A percentile compares a stretch with the other conserved stretches of the same genome.
Conservation (phyloP, 495 filamentous ascomycete species). For the Glonium stellatum region DNA sequence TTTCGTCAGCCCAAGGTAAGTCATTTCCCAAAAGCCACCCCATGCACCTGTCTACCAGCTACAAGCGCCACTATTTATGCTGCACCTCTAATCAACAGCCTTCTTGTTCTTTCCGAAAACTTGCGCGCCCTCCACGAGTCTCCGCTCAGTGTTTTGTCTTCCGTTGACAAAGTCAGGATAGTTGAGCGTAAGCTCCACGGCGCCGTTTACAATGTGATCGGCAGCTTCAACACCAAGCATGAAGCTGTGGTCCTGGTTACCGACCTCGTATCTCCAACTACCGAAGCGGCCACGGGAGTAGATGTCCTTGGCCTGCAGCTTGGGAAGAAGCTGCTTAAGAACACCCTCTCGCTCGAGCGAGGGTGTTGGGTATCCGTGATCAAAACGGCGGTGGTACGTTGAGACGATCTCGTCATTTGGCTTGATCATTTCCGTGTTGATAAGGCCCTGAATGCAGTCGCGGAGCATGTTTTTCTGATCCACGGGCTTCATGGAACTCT, state of each 20-base stretch:
- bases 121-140: constrained; percentile 72
- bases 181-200: constrained; percentile 93
- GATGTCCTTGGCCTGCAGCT: constrained; percentile 84
- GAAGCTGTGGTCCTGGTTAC: constrained; percentile 96
- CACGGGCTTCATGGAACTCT: constrained; percentile 91
- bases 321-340: constrained; percentile 84
- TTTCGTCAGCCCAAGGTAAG: neutral
- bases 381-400: constrained; percentile 96
- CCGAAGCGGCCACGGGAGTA: constrained; percentile 95
- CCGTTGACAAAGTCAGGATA: constrained; percentile 98
- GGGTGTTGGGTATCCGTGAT: constrained; percentile 98
- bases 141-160: constrained; percentile 78
- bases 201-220: constrained; percentile 90
- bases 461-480: constrained; percentile 72
- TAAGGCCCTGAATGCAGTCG: constrained; percentile 89
- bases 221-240: constrained; percentile 98
- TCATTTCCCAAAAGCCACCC: neutral
- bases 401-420: constrained; percentile 91
- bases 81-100: constrained; percentile 1
- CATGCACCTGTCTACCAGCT: neutral
- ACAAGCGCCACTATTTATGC: neutral
- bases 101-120: constrained; percentile 43
- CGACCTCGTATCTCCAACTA: constrained; percentile 93
- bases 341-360: constrained; percentile 91
- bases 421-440: constrained; percentile 95